Base-by-base conservation (phyloP, 495 filamentous ascomycete genomes). In the Cercophora samala region DNA sequence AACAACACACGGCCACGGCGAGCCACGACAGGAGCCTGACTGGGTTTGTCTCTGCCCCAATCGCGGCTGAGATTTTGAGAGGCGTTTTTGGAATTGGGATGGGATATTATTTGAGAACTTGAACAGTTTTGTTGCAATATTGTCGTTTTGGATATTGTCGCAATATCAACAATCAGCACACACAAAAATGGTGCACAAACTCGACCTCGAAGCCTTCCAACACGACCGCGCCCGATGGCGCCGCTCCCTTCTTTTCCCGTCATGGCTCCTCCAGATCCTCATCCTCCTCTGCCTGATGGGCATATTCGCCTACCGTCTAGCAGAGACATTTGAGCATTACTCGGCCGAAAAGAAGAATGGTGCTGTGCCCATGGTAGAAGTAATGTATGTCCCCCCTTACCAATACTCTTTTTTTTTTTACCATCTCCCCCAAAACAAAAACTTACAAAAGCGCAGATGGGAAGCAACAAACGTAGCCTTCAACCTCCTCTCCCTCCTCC, bases 291-390 rank as follows among this genome's bases (percentile, higher is more conserved):
- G 75, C 26, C 68, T 81, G 5, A 77, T 82, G 74, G 81, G 79
- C n/a, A 65, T 84, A 11, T 84, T 84, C 68, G 76, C 81, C 15
- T 82, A 79, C 66, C 77, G 82, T 15, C 75, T 84, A 1, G 80
- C 77, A 29, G 73, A 76, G 56, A 83, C 82, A 5, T 68, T 77
- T 15, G 70, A 73, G 24, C 74, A 76, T 19, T 83, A 77, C 69
- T 70, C 76, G 58, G 78, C 79, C 6, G 64, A 75, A 23, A 69
- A 78, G 15, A 71, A 74, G 29, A 64, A 68, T 13, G 78, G 78
- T n/a, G 53, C 70, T 15, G 59, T 75, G 17, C 79, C 81, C 3
- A 70, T 78, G 54, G 75, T 84, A n/a, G 80, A 83, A 67, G 74
- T 83, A 62, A 75, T 83, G 81, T 83, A 76, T 64, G 81, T 78